Evolutionary conservation across 768 basidiomycete genomes (phyloP).

Genomic region (Panaeolus cyanescens): DNA sequence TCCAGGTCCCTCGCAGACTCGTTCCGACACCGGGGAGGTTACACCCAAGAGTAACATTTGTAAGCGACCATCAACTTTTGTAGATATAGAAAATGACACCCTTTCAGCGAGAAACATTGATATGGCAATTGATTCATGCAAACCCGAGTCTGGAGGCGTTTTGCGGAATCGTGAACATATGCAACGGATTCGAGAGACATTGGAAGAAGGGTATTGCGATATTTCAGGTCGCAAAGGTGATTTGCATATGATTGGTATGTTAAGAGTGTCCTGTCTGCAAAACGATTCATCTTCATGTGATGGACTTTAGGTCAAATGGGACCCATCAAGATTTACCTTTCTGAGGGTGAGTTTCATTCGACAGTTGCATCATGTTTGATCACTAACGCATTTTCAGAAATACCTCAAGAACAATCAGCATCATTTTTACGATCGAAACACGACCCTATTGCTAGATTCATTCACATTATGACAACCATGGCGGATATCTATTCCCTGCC

Average conservation of each 20-base stretch:
- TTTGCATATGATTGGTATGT: slow-evolving; percentile 61
- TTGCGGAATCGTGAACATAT: slow-evolving; percentile 68
- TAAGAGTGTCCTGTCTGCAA: not conserved
- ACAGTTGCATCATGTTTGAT: not conserved
- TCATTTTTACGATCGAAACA: slow-evolving; percentile 53
- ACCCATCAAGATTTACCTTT: slow-evolving; percentile 60
- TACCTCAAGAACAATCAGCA: slow-evolving; percentile 42
- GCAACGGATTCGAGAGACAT: slow-evolving; percentile 70
- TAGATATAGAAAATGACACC: slow-evolving; percentile 1
- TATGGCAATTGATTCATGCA: slow-evolving; percentile 73
- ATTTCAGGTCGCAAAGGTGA: slow-evolving; percentile 64
- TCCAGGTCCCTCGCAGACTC: not conserved
- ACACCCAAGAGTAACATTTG: slow-evolving; percentile 40
- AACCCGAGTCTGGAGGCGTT: slow-evolving; percentile 62
- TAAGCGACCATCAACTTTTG: slow-evolving; percentile 20
- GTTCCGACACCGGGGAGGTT: slow-evolving; percentile 6
- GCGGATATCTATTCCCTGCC: slow-evolving; percentile 75
- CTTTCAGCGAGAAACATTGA: slow-evolving; percentile 61
- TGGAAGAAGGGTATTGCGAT: slow-evolving; percentile 86
- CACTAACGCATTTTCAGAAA: slow-evolving; percentile 42
- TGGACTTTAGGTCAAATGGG: slow-evolving; percentile 62
- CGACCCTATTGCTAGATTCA: slow-evolving; percentile 70
- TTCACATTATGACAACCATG: slow-evolving; percentile 67
- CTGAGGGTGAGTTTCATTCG: slow-evolving; percentile 49
- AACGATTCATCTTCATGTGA: not conserved